These are phyloP conservation scores for Backusella morwellensis DNA, from an alignment of 192 early-diverging fungal species.

Conservation along the genomic window DNA sequence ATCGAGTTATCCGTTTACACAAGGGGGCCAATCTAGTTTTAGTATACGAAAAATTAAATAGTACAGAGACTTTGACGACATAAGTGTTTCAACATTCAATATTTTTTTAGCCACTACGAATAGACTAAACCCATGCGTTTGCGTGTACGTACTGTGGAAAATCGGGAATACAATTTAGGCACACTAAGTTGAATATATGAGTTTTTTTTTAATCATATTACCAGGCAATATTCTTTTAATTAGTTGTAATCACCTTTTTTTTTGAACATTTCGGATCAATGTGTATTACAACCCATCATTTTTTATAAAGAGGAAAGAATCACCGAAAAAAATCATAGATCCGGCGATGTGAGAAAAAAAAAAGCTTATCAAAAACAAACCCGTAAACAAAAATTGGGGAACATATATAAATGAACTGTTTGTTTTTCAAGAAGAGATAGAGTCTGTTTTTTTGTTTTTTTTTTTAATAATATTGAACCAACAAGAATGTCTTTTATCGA, in stretches of 20 bases:
- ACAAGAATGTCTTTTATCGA: too few relatives aligned
- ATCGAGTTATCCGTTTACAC: not conserved
- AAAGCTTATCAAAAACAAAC: not conserved
- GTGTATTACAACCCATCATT: not conserved
- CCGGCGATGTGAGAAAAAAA: not conserved
- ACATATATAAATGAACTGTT: not conserved
- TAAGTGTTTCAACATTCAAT: not conserved
- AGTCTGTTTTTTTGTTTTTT: not conserved
- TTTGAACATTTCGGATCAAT: not conserved
- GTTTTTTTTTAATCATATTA: not conserved
- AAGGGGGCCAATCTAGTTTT: not conserved
- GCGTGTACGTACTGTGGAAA: not conserved
- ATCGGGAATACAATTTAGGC: not conserved
- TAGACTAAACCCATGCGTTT: not conserved
- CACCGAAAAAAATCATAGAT: not conserved
- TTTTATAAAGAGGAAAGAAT: not conserved
- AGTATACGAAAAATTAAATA: not conserved
- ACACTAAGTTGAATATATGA: not conserved
- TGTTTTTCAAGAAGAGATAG: not conserved
- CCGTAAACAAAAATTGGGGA: not conserved
- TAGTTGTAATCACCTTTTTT: not conserved
- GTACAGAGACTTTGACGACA: too few relatives aligned
- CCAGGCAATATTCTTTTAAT: not conserved
- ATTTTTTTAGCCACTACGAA: not conserved
- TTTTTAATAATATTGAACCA: not conserved